Percentiles rank a stretch among this genome's conserved stretches.
phyloP scores from a whole-genome alignment of 1,139 yeast species.

The Magnusiomyces tetraspermus region DNA sequence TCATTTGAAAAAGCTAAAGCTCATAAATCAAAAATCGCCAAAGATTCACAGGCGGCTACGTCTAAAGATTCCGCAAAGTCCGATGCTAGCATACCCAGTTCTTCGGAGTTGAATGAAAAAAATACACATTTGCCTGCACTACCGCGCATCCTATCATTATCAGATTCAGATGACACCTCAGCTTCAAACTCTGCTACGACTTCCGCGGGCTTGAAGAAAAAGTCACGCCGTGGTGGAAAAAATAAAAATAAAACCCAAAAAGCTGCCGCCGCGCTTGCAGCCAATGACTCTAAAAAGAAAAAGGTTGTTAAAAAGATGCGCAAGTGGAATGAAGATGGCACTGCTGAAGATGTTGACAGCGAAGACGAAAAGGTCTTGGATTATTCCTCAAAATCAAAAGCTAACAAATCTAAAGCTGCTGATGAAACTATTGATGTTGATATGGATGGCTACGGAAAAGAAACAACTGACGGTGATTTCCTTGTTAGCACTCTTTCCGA shows the following conservation, averaged over 20 bases:
- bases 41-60: slow-evolving; percentile 1
- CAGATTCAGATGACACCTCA: slow-evolving; percentile 5
- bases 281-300: slow-evolving; percentile 15
- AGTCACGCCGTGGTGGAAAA: slow-evolving; percentile 14
- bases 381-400: slow-evolving; percentile 33
- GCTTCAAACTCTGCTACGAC: slow-evolving; percentile 6
- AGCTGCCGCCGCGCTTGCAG: not conserved
- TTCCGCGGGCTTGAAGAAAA: slow-evolving; percentile 8
- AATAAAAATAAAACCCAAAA: slow-evolving; percentile 16
- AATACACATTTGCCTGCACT: not conserved
- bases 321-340: slow-evolving; percentile 44
- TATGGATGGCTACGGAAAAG: slow-evolving; percentile 40
- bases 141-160: not conserved
- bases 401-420: slow-evolving; percentile 27
- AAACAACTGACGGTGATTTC: slow-evolving; percentile 41
- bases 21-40: not conserved
- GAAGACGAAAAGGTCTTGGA: slow-evolving; percentile 34
- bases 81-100: not conserved
- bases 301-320: slow-evolving; percentile 34
- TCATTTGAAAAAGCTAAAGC: not conserved
- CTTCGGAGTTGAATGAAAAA: not conserved
- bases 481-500: slow-evolving; percentile 41
- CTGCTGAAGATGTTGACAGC: slow-evolving; percentile 37
- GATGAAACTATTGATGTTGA: slow-evolving; percentile 34
- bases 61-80: slow-evolving; percentile 11